Conservation (phyloP, 1,284 basidiomycete genomes). For the Mixia osmundae region DNA sequence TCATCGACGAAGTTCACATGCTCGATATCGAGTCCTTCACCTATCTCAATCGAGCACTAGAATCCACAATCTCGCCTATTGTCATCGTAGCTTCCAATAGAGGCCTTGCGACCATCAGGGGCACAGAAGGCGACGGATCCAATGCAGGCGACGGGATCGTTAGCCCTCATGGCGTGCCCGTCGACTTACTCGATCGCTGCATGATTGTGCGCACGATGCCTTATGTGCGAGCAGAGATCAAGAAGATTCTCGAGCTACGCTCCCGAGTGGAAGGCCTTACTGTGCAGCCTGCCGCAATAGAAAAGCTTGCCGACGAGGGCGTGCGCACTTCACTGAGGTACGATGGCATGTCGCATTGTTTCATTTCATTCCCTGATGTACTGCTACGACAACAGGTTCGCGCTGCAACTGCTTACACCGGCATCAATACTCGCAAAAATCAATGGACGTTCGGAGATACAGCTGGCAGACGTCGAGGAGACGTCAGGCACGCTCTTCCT, state of each 20-base stretch:
- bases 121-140: conserved; percentile 39
- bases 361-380: conserved; percentile 1
- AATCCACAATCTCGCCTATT: conserved; percentile 88
- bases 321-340: conserved; percentile 61
- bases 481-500: conserved; percentile 72
- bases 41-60: conserved; percentile 83
- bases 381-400: conserved; percentile 36
- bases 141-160: conserved; percentile 42
- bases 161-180: conserved; percentile 77
- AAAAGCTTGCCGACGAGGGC: conserved; percentile 59
- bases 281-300: conserved; percentile 51
- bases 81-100: conserved; percentile 93
- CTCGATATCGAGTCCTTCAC: conserved; percentile 99
- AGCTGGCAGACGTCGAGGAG: conserved; percentile 65
- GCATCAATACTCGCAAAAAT: conserved; percentile 67
- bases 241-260: conserved; percentile 62
- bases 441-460: conserved; percentile 54
- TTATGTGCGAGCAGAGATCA: conserved; percentile 65
- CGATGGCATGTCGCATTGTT: conserved; percentile 3
- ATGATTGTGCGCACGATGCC: conserved; percentile 85
- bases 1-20: conserved; percentile 99
- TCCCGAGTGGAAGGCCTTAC: conserved; percentile 66
- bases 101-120: conserved; percentile 71
- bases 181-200: conserved; percentile 84
- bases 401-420: conserved; percentile 73